These are phyloP conservation scores for Claviceps humidiphila DNA, from an alignment of 2,329 filamentous ascomycete genomes.

Conservation along the genomic window DNA sequence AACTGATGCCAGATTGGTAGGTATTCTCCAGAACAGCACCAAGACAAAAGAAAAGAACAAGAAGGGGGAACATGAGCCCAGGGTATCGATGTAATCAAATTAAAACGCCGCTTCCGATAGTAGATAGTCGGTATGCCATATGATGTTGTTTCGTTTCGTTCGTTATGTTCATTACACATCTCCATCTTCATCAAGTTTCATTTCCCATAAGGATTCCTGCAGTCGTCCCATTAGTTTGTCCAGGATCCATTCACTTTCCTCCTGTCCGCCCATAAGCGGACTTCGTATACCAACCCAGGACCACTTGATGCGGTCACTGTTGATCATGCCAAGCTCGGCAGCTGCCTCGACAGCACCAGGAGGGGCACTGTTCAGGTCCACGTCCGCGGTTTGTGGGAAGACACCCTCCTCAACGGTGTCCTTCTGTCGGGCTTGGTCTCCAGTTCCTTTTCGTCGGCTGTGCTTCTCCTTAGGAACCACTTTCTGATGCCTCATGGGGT, in stretches of 20 bases:
- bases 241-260: constrained; percentile 62
- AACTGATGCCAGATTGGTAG: too few relatives aligned
- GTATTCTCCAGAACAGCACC: too few relatives aligned
- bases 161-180: background rate
- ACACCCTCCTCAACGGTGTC: background rate
- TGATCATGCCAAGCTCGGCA: constrained; percentile 13
- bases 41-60: background rate
- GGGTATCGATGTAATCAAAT: background rate
- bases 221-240: constrained; percentile 48
- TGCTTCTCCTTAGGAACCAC: constrained; percentile 16
- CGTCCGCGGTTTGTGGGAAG: background rate
- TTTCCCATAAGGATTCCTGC: constrained; percentile 16
- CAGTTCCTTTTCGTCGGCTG: constrained; percentile 5
- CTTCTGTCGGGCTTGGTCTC: background rate
- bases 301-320: constrained; percentile 33
- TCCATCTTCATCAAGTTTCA: constrained; percentile 2
- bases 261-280: constrained; percentile 54
- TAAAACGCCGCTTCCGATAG: background rate
- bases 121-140: background rate
- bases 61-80: background rate
- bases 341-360: constrained; percentile 3
- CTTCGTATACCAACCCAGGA: constrained; percentile 60
- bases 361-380: background rate
- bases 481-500: constrained; percentile 35
- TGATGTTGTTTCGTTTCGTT: background rate